A percentile compares a stretch with the other conserved stretches of the same genome.
Conservation (phyloP, 345 rosid genomes). For the Atalantia buxifolia region DNA sequence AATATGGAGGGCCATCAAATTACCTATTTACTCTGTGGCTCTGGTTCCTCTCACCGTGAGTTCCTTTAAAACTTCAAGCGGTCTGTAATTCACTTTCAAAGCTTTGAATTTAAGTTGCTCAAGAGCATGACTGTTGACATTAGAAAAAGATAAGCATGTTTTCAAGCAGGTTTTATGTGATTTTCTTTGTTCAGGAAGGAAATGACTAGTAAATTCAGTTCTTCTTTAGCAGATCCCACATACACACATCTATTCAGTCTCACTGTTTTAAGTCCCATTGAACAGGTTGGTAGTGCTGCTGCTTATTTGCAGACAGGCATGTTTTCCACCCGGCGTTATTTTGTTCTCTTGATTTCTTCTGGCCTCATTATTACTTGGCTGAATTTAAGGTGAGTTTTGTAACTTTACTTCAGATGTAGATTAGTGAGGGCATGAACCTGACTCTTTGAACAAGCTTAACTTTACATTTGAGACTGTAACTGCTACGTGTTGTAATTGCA, state of each 20-base stretch:
- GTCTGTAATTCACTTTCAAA: background rate
- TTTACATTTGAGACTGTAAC: background rate
- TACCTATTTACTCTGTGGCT: slow-evolving; percentile 85
- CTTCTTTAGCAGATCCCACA: background rate
- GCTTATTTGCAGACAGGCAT: slow-evolving; percentile 75
- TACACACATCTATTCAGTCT: background rate
- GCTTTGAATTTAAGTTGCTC: background rate
- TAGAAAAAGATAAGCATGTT: background rate
- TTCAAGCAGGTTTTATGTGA: background rate
- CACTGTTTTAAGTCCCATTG: background rate
- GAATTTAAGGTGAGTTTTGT: slow-evolving; percentile 61
- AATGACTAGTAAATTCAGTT: background rate
- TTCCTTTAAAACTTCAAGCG: background rate
- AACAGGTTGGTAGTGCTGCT: slow-evolving; percentile 78
- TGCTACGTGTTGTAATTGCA: no score
- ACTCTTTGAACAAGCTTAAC: background rate
- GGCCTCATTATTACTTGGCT: slow-evolving; percentile 78
- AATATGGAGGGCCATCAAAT: slow-evolving; percentile 91
- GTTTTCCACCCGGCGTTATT: slow-evolving; percentile 49
- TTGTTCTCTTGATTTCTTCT: slow-evolving; percentile 66
- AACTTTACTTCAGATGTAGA: background rate
- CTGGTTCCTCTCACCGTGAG: slow-evolving; percentile 84
- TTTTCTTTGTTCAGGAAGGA: background rate
- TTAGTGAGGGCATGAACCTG: background rate
- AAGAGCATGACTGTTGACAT: background rate